Conservation (phyloP, 2,329 filamentous ascomycete genomes). For the Pseudodiploospora longispora region DNA sequence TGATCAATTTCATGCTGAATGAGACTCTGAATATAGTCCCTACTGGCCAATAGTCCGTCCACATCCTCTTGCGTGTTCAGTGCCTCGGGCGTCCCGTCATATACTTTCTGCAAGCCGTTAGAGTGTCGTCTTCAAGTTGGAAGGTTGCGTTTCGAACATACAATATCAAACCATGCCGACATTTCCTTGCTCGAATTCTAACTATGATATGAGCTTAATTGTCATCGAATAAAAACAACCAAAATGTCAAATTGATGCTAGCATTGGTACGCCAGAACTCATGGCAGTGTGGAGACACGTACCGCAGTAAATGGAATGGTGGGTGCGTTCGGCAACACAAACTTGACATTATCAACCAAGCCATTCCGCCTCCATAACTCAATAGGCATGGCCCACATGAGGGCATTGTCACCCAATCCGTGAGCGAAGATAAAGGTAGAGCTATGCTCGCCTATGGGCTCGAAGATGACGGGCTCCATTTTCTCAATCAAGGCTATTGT, state of each 20-base stretch:
- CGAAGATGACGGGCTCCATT: slow-evolving; percentile 53
- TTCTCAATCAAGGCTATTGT: neutral
- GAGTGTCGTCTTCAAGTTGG: too few relatives aligned
- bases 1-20: slow-evolving; percentile 69
- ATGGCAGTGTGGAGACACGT: neutral
- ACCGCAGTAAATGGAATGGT: slow-evolving; percentile 62
- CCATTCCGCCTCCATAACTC: slow-evolving; percentile 72
- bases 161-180: slow-evolving; percentile 75
- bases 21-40: slow-evolving; percentile 64
- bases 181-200: slow-evolving; percentile 67
- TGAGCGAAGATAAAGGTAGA: slow-evolving; percentile 85
- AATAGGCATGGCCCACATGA: slow-evolving; percentile 66
- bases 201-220: neutral
- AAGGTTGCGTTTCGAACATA: slow-evolving; percentile 19
- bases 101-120: slow-evolving; percentile 1
- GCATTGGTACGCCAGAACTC: neutral
- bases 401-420: slow-evolving; percentile 70
- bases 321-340: slow-evolving; percentile 81
- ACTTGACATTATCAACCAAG: slow-evolving; percentile 76
- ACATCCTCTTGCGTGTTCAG: slow-evolving; percentile 46
- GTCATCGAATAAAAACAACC: neutral
- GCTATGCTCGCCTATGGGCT: slow-evolving; percentile 69
- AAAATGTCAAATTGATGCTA: too few relatives aligned
- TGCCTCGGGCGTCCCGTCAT: slow-evolving; percentile 3
- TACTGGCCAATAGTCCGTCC: slow-evolving; percentile 58